Percentiles rank a stretch among this genome's conserved stretches.
Evolutionary conservation across 306 rosid species (phyloP).

Genomic region (Vigna reflexopilosa): DNA sequence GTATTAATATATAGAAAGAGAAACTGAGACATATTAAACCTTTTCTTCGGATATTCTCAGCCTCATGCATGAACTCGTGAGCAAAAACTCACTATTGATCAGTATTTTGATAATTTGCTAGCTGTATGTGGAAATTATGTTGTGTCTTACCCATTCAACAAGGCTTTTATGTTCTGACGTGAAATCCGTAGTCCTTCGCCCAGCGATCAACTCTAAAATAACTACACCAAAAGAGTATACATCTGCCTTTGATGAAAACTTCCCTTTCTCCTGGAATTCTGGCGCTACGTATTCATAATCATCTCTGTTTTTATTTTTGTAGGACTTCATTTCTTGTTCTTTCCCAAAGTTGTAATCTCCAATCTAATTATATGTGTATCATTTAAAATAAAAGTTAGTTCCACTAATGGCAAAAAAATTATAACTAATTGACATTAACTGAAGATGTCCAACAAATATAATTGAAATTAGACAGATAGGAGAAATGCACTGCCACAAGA

Average conservation of each 20-base stretch:
- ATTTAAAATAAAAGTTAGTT: slow-evolving; percentile 37
- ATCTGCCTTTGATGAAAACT: slow-evolving; percentile 48
- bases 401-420: slow-evolving; percentile 9
- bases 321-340: slow-evolving; percentile 35
- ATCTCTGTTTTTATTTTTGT: slow-evolving; percentile 38
- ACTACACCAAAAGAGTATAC: slow-evolving; percentile 58
- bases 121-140: neutral
- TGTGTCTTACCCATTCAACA: slow-evolving; percentile 52
- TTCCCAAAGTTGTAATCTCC: slow-evolving; percentile 54
- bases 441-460: too few species aligned
- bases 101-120: neutral
- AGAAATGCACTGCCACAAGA: slow-evolving; percentile 21
- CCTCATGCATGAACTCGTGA: neutral
- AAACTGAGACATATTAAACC: neutral
- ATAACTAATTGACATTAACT: too few species aligned
- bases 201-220: slow-evolving; percentile 58
- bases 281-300: slow-evolving; percentile 49
- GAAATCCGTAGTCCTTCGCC: slow-evolving; percentile 42
- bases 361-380: slow-evolving; percentile 40
- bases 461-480: neutral
- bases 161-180: slow-evolving; percentile 49
- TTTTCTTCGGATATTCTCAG: slow-evolving; percentile 4
- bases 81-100: neutral
- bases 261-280: slow-evolving; percentile 47
- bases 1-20: neutral